phyloP scores from a whole-genome alignment of 352 stramenopile genomes.

The Aphanomyces astaci region DNA sequence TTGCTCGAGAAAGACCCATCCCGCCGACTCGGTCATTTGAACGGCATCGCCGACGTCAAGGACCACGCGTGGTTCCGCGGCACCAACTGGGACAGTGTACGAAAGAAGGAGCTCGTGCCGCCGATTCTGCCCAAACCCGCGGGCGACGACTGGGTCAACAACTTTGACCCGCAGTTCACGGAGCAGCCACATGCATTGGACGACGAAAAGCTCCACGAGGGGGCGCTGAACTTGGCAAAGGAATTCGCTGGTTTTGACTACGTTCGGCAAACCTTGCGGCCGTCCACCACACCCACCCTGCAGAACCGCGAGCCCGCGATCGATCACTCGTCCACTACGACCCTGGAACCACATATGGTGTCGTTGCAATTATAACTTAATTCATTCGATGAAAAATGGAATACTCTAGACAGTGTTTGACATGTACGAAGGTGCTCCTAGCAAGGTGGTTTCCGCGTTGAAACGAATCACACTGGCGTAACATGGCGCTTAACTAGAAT shows the following conservation, averaged over 20 bases:
- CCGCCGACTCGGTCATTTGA: constrained; percentile 55
- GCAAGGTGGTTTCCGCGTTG: too few relatives aligned
- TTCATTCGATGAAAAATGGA: background rate
- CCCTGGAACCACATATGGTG: constrained; percentile 43
- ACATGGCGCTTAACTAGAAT: too few relatives aligned
- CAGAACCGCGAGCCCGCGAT: background rate
- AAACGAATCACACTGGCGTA: too few relatives aligned
- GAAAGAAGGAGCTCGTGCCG: constrained; percentile 49
- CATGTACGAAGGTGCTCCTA: too few relatives aligned
- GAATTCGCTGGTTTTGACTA: constrained; percentile 84
- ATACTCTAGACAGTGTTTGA: too few relatives aligned
- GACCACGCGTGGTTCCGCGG: constrained; percentile 69
- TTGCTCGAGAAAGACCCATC: constrained; percentile 78
- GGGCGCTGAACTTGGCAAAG: constrained; percentile 50
- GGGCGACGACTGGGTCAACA: constrained; percentile 65
- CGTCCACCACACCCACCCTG: background rate
- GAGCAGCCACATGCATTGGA: constrained; percentile 68
- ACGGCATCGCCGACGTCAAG: constrained; percentile 57
- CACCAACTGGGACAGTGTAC: constrained; percentile 66
- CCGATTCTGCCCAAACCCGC: constrained; percentile 55
- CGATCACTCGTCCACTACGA: constrained; percentile 25
- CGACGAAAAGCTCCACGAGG: constrained; percentile 59
- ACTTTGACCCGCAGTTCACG: constrained; percentile 83
- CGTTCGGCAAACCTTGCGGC: constrained; percentile 35
- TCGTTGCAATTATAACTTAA: constrained; percentile 51